These are phyloP conservation scores for Flaveria sonorensis DNA, from an alignment of 129 eudicot genomes.

Conservation along the genomic window DNA sequence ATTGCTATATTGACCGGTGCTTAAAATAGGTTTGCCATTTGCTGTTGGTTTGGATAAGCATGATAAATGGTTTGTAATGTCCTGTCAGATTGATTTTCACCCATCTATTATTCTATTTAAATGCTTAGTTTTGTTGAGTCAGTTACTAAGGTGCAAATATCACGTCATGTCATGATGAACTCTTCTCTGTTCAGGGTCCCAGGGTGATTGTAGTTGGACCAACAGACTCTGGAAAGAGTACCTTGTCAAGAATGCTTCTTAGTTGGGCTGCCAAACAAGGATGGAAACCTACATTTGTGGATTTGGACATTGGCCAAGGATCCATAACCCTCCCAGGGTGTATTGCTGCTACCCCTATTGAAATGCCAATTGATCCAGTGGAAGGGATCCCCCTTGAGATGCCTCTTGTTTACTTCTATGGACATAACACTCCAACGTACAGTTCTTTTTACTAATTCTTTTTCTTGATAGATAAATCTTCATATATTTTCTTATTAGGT, in stretches of 20 bases:
- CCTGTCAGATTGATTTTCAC: not conserved
- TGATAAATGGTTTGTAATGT: not conserved
- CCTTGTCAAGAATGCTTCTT: conserved; percentile 93
- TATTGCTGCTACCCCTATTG: conserved; percentile 93
- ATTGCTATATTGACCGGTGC: not conserved
- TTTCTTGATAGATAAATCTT: conserved; percentile 13
- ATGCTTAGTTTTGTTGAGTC: not conserved
- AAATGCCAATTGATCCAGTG: conserved; percentile 95
- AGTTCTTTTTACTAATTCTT: not conserved
- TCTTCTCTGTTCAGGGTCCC: conserved; percentile 62
- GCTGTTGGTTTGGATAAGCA: not conserved
- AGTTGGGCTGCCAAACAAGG: conserved; percentile 99
- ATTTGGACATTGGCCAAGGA: conserved; percentile 96
- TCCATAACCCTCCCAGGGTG: conserved; percentile 88
- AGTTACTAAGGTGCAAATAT: not conserved
- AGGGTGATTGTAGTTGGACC: conserved; percentile 98
- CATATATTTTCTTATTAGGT: not conserved
- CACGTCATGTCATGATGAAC: not conserved
- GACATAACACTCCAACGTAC: conserved; percentile 82
- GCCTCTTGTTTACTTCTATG: conserved; percentile 91
- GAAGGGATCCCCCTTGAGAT: conserved; percentile 99
- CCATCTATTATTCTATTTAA: not conserved
- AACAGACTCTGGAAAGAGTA: conserved; percentile 96
- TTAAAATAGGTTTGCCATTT: not conserved
- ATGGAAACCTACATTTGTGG: conserved; percentile 98